Evolutionary conservation across 331 rosid species (phyloP).

Genomic region (Saraca asoca): DNA sequence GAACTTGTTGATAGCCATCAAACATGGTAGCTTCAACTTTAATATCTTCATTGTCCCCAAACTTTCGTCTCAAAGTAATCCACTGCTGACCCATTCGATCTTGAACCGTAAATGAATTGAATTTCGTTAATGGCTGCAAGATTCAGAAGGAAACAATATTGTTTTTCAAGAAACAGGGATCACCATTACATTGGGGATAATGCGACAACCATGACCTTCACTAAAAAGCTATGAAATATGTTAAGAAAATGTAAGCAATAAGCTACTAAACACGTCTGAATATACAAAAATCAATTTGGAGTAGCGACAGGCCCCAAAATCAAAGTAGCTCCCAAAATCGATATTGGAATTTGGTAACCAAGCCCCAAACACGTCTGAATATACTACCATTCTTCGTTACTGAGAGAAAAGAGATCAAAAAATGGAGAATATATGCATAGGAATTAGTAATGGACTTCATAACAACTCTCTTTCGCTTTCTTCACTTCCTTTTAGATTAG

Average conservation of each 20-base stretch:
- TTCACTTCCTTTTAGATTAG: background rate
- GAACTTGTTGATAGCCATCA: slow-evolving; percentile 61
- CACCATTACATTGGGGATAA: background rate
- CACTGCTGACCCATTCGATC: slow-evolving; percentile 74
- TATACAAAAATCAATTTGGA: no score
- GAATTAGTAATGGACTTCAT: background rate
- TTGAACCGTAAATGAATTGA: slow-evolving; percentile 65
- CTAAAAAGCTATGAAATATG: background rate
- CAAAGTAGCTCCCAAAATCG: no score
- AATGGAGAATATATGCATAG: background rate
- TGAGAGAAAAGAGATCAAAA: background rate
- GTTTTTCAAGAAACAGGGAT: background rate
- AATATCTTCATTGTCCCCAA: slow-evolving; percentile 63
- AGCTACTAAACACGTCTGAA: no score
- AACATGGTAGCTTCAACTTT: slow-evolving; percentile 81
- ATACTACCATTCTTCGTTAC: background rate
- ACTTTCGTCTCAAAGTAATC: slow-evolving; percentile 60
- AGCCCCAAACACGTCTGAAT: no score
- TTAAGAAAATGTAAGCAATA: background rate
- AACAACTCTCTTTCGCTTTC: background rate
- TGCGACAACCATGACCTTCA: background rate
- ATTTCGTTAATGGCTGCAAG: slow-evolving; percentile 55
- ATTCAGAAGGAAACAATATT: slow-evolving; percentile 1
- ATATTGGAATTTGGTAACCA: no score
- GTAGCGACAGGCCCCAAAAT: no score